Evolutionary conservation across 331 rosid species (phyloP).

Genomic region (Acacia pycnantha): DNA sequence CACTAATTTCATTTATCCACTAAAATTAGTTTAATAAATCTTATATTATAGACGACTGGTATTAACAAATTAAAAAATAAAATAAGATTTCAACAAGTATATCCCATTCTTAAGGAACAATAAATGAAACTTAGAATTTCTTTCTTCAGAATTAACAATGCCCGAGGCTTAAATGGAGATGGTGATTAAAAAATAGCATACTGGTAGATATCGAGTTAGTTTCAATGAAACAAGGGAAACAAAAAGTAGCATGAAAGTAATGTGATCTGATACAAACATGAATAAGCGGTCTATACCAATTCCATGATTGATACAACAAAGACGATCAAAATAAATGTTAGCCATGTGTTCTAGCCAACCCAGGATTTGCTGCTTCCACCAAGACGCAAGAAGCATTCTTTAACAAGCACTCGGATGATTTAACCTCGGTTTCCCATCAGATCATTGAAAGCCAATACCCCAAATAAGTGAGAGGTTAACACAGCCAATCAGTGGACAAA

Average conservation of each 20-base stretch:
- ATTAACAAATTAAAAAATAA: neutral
- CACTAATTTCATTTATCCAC: no score
- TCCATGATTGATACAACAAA: slow-evolving; percentile 24
- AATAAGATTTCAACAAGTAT: neutral
- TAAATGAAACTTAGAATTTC: neutral
- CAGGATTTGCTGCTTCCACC: slow-evolving; percentile 1
- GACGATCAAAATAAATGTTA: slow-evolving; percentile 28
- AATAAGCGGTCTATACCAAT: slow-evolving; percentile 23
- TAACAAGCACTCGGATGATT: slow-evolving; percentile 1
- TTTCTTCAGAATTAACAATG: neutral
- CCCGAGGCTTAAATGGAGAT: no score
- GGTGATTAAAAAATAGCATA: no score
- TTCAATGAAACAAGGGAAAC: neutral
- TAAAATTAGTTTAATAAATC: no score
- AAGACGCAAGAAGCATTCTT: neutral
- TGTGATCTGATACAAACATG: slow-evolving; percentile 28
- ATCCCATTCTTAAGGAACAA: neutral
- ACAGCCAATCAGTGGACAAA: neutral
- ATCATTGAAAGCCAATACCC: neutral
- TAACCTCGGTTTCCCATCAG: neutral
- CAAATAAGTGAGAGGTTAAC: neutral
- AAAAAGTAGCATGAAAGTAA: slow-evolving; percentile 3
- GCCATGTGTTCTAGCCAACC: slow-evolving; percentile 4
- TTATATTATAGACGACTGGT: no score
- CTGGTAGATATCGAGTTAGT: neutral